A percentile compares a stretch with the other conserved stretches of the same genome.
Evolutionary conservation across 768 basidiomycete species (phyloP).

Genomic region (Lactifluus pinguis): DNA sequence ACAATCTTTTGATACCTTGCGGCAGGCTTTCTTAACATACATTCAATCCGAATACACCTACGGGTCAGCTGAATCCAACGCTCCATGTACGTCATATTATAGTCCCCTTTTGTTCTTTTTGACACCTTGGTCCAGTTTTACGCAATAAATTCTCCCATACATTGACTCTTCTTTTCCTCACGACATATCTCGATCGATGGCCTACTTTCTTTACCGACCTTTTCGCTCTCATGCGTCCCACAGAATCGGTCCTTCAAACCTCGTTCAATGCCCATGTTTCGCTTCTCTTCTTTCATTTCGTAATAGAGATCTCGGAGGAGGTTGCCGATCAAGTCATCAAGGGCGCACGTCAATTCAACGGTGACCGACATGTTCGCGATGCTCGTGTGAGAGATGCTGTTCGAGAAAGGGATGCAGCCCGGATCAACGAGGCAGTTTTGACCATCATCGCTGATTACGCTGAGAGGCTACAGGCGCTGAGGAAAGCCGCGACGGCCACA

Average conservation of each 20-base stretch:
- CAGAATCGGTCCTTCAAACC: constrained; percentile 45
- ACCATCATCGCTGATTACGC: constrained; percentile 69
- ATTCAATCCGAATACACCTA: constrained; percentile 83
- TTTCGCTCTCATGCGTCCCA: constrained; percentile 60
- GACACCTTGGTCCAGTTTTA: constrained; percentile 44
- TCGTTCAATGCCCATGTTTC: constrained; percentile 79
- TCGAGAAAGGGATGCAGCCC: constrained; percentile 77
- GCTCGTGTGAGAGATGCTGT: constrained; percentile 81
- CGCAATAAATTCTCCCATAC: constrained; percentile 95
- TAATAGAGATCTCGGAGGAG: constrained; percentile 93
- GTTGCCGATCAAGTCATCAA: constrained; percentile 95
- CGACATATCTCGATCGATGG: constrained; percentile 80
- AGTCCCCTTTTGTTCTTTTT: constrained; percentile 3
- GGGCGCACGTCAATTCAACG: constrained; percentile 65
- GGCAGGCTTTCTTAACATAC: constrained; percentile 71
- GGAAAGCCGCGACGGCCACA: constrained; percentile 38
- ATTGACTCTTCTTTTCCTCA: constrained; percentile 79
- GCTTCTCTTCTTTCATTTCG: constrained; percentile 81
- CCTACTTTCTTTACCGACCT: constrained; percentile 76
- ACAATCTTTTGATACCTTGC: constrained; percentile 60
- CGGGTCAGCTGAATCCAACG: constrained; percentile 74
- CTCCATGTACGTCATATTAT: constrained; percentile 55
- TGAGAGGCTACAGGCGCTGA: constrained; percentile 44
- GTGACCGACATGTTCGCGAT: constrained; percentile 71
- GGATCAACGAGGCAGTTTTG: constrained; percentile 81